Conservation (phyloP, 2,329 filamentous ascomycete genomes). For the Arthrobotrys iridis region DNA sequence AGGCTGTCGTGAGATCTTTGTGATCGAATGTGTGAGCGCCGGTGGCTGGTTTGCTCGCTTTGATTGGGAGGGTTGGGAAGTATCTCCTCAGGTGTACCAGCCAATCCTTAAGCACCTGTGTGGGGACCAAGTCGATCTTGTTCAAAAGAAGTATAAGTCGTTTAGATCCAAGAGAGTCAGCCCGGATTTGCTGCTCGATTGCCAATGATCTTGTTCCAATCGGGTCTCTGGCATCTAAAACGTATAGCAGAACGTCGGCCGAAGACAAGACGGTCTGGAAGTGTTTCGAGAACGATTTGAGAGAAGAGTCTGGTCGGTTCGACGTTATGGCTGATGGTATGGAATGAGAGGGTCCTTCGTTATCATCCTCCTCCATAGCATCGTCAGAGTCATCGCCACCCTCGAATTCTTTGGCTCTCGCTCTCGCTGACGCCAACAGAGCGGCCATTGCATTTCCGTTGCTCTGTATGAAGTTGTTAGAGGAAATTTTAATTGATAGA, state of each 20-base stretch:
- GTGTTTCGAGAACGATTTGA: constrained; percentile 91
- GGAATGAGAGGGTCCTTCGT: constrained; percentile 27
- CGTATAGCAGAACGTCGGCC: constrained; percentile 90
- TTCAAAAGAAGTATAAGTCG: constrained; percentile 90
- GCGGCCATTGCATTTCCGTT: constrained; percentile 77
- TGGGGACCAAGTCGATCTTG: constrained; percentile 92
- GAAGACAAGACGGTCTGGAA: constrained; percentile 92
- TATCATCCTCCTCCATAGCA: constrained; percentile 66
- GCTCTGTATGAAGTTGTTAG: constrained; percentile 23
- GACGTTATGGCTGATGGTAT: constrained; percentile 33
- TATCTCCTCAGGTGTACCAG: constrained; percentile 83
- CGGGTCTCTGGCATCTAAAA: constrained; percentile 90
- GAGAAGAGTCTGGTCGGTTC: constrained; percentile 71
- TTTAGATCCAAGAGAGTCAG: constrained; percentile 83
- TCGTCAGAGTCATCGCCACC: constrained; percentile 69
- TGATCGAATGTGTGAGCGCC: constrained; percentile 94
- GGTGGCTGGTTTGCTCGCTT: constrained; percentile 80
- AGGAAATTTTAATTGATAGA: background rate
- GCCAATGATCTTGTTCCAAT: constrained; percentile 90
- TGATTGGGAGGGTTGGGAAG: constrained; percentile 89
- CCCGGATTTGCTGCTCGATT: constrained; percentile 89
- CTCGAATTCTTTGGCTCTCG: constrained; percentile 79
- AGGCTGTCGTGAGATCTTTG: constrained; percentile 85
- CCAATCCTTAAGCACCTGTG: constrained; percentile 83
- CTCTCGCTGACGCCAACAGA: constrained; percentile 83